phyloP scores from a whole-genome alignment of 2,329 filamentous ascomycete genomes.

The Biscogniauxia sp. region DNA sequence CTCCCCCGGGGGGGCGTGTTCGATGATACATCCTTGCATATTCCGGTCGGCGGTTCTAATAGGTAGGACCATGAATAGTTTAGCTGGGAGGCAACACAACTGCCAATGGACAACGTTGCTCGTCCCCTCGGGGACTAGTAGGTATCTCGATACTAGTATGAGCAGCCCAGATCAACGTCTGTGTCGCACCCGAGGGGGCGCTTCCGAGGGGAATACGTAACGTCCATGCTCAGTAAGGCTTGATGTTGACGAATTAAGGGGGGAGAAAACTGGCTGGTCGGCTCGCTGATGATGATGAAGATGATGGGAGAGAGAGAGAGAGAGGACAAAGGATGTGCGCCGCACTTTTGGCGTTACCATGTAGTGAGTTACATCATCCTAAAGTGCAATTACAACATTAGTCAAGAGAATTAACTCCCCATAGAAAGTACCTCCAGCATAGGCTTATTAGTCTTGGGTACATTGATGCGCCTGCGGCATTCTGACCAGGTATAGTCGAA shows the following conservation, averaged over 20 bases:
- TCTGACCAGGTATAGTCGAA: neutral
- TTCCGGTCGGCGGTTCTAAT: neutral
- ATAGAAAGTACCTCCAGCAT: neutral
- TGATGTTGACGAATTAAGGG: neutral
- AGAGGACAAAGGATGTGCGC: neutral
- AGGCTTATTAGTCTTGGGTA: neutral
- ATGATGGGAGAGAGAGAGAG: no score
- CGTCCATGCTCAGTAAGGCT: neutral
- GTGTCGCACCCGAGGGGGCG: neutral
- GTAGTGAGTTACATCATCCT: neutral
- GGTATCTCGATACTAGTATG: neutral
- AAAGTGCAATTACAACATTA: neutral
- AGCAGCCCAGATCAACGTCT: neutral
- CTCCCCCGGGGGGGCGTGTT: neutral
- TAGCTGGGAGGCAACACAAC: neutral
- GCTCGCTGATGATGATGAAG: neutral
- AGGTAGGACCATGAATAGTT: neutral
- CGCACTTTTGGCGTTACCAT: neutral
- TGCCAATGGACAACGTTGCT: neutral
- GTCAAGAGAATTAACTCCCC: neutral
- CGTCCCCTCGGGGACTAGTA: no score
- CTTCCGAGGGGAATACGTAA: neutral
- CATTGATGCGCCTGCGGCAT: neutral
- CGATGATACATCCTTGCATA: neutral
- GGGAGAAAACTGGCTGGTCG: neutral